Percentiles rank a stretch among this genome's conserved stretches.
Evolutionary conservation across 148 eudicot species (phyloP).

Genomic region (Chenopodium berlandieri): DNA sequence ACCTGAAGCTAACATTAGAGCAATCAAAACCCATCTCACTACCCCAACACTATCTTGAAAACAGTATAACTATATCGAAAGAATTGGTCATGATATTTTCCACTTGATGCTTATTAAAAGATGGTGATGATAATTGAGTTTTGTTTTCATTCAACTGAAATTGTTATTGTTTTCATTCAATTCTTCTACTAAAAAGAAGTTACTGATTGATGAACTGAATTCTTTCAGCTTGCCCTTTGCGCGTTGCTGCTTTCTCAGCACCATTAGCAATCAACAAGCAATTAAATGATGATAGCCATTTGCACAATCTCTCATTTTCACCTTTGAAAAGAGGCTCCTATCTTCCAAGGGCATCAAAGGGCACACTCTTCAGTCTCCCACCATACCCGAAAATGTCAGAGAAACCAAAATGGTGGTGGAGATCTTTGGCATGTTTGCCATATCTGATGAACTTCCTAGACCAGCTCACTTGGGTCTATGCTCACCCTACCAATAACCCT

Average conservation of each 20-base stretch:
- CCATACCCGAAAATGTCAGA: constrained; percentile 53
- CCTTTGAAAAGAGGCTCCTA: constrained; percentile 11
- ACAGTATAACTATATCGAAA: background rate
- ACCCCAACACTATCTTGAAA: background rate
- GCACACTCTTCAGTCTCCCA: constrained; percentile 35
- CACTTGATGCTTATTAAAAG: background rate
- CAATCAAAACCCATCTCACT: background rate
- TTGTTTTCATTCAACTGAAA: too few relatives aligned
- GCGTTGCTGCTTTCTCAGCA: constrained; percentile 1
- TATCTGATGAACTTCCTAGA: constrained; percentile 60
- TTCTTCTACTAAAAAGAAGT: background rate
- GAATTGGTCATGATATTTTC: background rate
- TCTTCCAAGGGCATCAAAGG: constrained; percentile 51
- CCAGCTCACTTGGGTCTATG: constrained; percentile 70
- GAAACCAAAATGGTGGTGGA: constrained; percentile 86
- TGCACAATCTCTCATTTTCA: background rate
- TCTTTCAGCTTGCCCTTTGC: constrained; percentile 14
- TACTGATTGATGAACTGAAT: background rate
- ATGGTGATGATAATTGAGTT: background rate
- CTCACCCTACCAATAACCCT: constrained; percentile 64
- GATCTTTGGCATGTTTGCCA: constrained; percentile 70
- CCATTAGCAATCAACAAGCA: constrained; percentile 14
- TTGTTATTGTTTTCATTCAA: too few relatives aligned
- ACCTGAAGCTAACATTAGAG: background rate
- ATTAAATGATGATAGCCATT: background rate